A percentile compares a stretch with the other conserved stretches of the same genome.
phyloP scores from a whole-genome alignment of 345 rosid genomes.

The Hypericum androsaemum region DNA sequence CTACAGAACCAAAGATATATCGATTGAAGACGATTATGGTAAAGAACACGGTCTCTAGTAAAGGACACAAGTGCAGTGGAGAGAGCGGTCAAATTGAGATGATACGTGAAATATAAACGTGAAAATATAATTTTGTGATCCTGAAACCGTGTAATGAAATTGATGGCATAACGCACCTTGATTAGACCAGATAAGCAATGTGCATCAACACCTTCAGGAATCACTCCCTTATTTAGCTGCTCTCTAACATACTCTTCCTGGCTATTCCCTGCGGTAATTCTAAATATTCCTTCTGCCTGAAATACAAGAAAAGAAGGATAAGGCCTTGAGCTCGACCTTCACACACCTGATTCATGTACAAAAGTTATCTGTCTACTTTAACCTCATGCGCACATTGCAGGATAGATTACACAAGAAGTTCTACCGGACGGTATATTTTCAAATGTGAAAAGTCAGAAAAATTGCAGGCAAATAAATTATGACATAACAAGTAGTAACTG shows the following conservation, averaged over 20 bases:
- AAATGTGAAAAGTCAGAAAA: too few relatives aligned
- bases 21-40: background rate
- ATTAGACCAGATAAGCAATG: constrained; percentile 98
- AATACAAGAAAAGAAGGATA: background rate
- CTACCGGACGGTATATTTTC: too few relatives aligned
- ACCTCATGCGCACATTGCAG: too few relatives aligned
- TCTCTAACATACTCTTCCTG: constrained; percentile 91
- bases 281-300: constrained; percentile 94
- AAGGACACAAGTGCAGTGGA: background rate
- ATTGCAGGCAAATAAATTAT: too few relatives aligned
- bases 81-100: background rate
- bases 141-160: background rate
- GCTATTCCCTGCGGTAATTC: constrained; percentile 80
- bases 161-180: constrained; percentile 39
- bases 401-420: too few relatives aligned
- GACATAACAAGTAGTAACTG: too few relatives aligned
- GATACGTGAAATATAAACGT: background rate
- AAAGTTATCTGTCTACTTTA: too few relatives aligned
- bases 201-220: constrained; percentile 66
- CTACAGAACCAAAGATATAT: constrained; percentile 22
- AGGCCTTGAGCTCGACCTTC: background rate
- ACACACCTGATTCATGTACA: too few relatives aligned
- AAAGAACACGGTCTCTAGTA: background rate
- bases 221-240: constrained; percentile 68
- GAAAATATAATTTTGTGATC: background rate